Evolutionary conservation across 306 rosid genomes (phyloP), one percentile per base, ranked within the genome.

Genomic region (Benincasa hispida): DNA sequence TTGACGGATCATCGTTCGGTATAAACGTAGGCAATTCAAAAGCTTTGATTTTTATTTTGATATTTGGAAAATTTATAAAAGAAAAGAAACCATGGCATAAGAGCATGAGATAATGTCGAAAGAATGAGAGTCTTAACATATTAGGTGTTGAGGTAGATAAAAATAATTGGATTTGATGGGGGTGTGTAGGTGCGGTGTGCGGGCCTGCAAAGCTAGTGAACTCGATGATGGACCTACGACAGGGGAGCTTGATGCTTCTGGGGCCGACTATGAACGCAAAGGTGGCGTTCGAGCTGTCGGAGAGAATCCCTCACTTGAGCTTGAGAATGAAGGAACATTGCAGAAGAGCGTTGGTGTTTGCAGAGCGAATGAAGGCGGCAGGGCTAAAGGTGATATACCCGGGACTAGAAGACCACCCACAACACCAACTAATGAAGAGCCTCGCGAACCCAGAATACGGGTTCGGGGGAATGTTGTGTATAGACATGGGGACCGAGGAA

Each of bases 251-350:
- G 21, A 92, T 95, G 99, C 82, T 95, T 6, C 56, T 92, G 32
- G 99, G 99, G 6, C 99, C 99, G 5, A 95, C 99, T 2, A 95
- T 95, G 99, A 92, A 95, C 42, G 72, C 99, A 0, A 95, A 95
- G 78, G 91, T 95, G 6, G 99, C 99, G 1, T 95, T 95, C 13
- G 99, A 95, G 62, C 92, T 95, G 0, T 82, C 99, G 0, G 98
- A 92, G 78, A 85, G 99, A 76, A 85, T 95, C 34, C 98, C 99
- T 0, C 99, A 95, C 60, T 47, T 95, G 63, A 90, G 86, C 5
- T 25, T 92, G 12, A 85, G 99, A 22, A 90, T 95, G 96, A 95
- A 95, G 72, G 99, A 92, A 32, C 99, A 95, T 39, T 82, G 90
- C 79, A 27, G 81, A 28, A 73, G 99, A 3, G 97, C 99, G 0